Evolutionary conservation across 148 eudicot genomes (phyloP), one percentile per base, ranked within the genome.

Genomic region (Pharnaceum exiguum): DNA sequence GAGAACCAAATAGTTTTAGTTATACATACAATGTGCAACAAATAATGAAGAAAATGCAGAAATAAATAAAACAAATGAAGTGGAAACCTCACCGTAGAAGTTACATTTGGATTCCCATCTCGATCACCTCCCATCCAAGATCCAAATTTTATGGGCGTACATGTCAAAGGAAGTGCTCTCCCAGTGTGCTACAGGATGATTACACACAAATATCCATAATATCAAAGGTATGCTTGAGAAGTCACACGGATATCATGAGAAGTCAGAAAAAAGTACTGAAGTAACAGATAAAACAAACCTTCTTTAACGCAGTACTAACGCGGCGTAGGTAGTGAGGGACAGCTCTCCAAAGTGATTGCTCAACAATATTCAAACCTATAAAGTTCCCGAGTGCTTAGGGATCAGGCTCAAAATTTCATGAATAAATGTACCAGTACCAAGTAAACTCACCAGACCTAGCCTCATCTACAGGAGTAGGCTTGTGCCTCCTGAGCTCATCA

Each of bases 71-170:
- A 38, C 26, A 18, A 9, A 22, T 27, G 56, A 35, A 21, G 0
- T 8, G 49, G 21, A 21, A 46, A 57, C 40, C 66, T 70, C 42
- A 89, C 97, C 90, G 84, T 90, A 55, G 95, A 77, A 29, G 97
- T 90, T 54, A 90, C 97, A 68, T 86, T 90, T 46, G 97, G 97
- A 78, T 90, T 90, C 76, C 97, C 97, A 71, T 90, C 97, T 64
- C 97, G 79, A 75, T 90, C 97, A 68, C 97, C 97, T 30, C 97
- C 97, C 95, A 90, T 90, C 97, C 97, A 90, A 17, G 97, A 88
- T 59, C 88, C 95, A 79, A 90, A 86, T 74, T 63, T 90, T 48
- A 90, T 78, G 42, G 97, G 97, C 35, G 95, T 90, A 71, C 95
- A 77, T 50, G 91, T 90, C 79, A 90, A 75, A 23, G 97, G 95